Base-by-base conservation (phyloP, 2,329 filamentous ascomycete species). In the Stagonosporopsis rhizophila region DNA sequence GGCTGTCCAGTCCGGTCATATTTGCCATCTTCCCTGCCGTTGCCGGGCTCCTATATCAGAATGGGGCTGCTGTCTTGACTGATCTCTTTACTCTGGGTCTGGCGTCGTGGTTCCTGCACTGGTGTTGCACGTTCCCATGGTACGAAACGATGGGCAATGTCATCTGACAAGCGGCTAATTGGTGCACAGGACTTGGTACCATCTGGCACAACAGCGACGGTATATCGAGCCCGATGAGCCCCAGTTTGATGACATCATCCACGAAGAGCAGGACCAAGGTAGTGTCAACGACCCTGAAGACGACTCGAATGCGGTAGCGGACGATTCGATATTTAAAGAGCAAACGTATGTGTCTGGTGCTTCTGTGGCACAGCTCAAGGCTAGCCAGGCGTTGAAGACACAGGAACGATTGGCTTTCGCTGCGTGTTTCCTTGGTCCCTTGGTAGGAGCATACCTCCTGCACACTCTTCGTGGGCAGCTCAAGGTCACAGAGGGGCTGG, bases 101-200 rank as follows among this genome's bases (percentile, higher is more conserved):
- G 59, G 90, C 91, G 2, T 91, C 89, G 4, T 84, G 97, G 40
- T 96, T 97, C 69, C 80, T 98, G 59, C 93, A 96, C 73, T 97
- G 92, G 91, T 93, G 91, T 44, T 89, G 97, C 39, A 89, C 91
- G 52, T 82, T 95, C 64, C 94, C 94, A 66, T 98, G 94, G 93
- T 93, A 80, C 72, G 66, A 1, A 52, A 49, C 2, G 3, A 11
- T 84, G 65, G 48, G 28, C 19, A 35, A 14, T 35, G 25, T 28
- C 41, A 25, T 23, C 23, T n/a, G 27, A 23, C 2, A 6, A 1
- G 6, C 27, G 47, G 27, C 46, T 38, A 50, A 59, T 68, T 27
- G 64, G 40, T 14, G 19, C 15, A 2, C 41, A 81, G 79, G 79
- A 79, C 83, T 51, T 84, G 82, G 82, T 84, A 84, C 59, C 77